Conservation (phyloP, 768 basidiomycete genomes). For the Xerocomus spinulosus region DNA sequence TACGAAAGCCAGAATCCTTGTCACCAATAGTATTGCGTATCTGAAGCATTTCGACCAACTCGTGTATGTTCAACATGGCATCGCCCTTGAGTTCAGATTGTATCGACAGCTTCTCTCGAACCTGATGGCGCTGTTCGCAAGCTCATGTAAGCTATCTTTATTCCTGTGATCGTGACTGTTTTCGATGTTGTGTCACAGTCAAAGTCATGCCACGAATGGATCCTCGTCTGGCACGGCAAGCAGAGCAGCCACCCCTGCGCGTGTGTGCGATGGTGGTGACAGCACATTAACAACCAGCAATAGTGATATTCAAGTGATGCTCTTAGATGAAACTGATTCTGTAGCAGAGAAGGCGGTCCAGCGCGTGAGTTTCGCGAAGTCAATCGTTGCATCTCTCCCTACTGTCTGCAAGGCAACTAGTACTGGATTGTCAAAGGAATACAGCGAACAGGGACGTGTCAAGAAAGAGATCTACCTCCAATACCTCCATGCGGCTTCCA, state of each 20-base stretch:
- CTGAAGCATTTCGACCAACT: constrained; percentile 73
- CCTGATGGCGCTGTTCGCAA: constrained; percentile 63
- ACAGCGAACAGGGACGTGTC: constrained; percentile 76
- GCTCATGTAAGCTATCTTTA: constrained; percentile 56
- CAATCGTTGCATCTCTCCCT: background rate
- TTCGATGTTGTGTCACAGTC: constrained; percentile 24
- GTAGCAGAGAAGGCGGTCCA: background rate
- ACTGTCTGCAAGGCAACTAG: constrained; percentile 21
- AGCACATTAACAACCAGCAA: constrained; percentile 18
- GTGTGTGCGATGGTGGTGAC: constrained; percentile 28
- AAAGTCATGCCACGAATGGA: constrained; percentile 42
- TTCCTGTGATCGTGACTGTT: background rate
- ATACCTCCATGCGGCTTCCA: constrained; percentile 80
- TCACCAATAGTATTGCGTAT: constrained; percentile 84
- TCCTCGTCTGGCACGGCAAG: constrained; percentile 41
- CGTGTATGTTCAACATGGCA: constrained; percentile 74
- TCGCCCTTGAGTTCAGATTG: constrained; percentile 72
- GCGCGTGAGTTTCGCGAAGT: background rate
- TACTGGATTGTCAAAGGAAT: constrained; percentile 58
- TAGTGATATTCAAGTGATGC: constrained; percentile 20
- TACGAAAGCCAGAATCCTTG: constrained; percentile 77
- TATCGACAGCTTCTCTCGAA: constrained; percentile 59
- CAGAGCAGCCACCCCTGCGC: constrained; percentile 45
- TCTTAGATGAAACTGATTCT: constrained; percentile 23
- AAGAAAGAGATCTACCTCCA: constrained; percentile 69